These are phyloP conservation scores for Aureobasidium uvarum DNA, from an alignment of 2,329 filamentous ascomycete genomes.

Conservation along the genomic window DNA sequence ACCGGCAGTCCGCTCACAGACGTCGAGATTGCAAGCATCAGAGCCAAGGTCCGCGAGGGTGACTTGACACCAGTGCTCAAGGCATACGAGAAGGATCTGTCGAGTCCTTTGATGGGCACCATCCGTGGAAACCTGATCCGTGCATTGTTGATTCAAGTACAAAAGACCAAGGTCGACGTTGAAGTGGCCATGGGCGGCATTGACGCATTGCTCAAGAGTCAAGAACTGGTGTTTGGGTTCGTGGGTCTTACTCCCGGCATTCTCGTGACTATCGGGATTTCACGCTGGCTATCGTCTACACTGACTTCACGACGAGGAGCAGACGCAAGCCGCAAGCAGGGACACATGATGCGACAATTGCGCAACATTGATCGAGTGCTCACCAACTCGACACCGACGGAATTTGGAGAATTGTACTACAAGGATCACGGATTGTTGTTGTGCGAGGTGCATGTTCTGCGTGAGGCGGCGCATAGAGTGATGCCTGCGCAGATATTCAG, in stretches of 20 bases:
- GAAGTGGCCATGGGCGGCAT: conserved; percentile 96
- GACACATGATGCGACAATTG: conserved; percentile 71
- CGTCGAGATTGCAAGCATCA: conserved; percentile 69
- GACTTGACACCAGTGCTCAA: conserved; percentile 88
- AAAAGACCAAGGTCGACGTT: conserved; percentile 98
- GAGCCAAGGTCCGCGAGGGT: conserved; percentile 79
- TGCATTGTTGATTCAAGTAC: conserved; percentile 90
- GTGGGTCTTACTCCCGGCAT: conserved; percentile 90
- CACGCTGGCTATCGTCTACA: conserved; percentile 67
- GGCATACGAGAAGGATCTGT: conserved; percentile 87
- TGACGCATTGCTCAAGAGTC: conserved; percentile 88
- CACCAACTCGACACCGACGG: conserved; percentile 54
- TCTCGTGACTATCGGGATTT: conserved; percentile 73
- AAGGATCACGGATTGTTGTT: conserved; percentile 89
- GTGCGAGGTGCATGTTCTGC: conserved; percentile 82
- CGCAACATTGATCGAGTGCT: conserved; percentile 78
- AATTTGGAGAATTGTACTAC: conserved; percentile 76
- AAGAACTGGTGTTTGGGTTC: conserved; percentile 97
- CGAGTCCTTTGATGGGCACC: conserved; percentile 76
- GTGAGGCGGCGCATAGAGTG: conserved; percentile 63
- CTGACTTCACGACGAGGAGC: conserved; percentile 71
- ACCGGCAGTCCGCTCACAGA: conserved; percentile 56
- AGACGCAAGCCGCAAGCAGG: conserved; percentile 62
- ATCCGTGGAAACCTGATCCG: conserved; percentile 83
- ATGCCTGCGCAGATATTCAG: conserved; percentile 73